phyloP scores from a whole-genome alignment of 1,284 basidiomycete species.

The Apiotrichum veenhuisii region DNA sequence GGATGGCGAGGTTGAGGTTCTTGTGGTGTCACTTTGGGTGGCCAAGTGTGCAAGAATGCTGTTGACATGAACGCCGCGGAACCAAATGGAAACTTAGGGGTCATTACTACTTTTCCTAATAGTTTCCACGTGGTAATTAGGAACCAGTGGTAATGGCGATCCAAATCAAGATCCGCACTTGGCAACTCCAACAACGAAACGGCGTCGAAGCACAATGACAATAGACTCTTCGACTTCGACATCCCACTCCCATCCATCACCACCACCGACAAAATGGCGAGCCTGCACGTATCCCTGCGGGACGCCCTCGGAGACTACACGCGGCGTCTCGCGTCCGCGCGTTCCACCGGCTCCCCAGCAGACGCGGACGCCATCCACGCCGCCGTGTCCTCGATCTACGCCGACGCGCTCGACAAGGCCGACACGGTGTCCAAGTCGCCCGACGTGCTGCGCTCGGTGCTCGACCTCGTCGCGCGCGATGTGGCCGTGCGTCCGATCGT shows the following conservation, averaged over 20 bases:
- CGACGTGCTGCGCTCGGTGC: conserved; percentile 28
- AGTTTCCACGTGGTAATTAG: not conserved
- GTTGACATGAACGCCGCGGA: conserved; percentile 2
- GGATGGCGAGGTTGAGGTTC: not conserved
- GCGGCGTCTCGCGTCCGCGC: not conserved
- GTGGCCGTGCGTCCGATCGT: conserved; percentile 28
- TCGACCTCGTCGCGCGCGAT: conserved; percentile 41
- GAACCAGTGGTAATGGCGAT: not conserved
- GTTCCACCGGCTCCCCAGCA: not conserved
- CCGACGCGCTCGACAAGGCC: conserved; percentile 34
- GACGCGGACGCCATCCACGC: not conserved
- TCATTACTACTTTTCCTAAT: not conserved
- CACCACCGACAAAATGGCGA: not conserved
- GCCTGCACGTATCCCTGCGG: not conserved
- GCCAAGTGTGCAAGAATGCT: not conserved
- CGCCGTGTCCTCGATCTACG: not conserved
- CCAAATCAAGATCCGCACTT: no score
- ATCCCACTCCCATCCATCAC: not conserved
- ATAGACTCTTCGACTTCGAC: not conserved
- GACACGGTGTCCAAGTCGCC: conserved; percentile 41
- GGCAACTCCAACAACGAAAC: not conserved
- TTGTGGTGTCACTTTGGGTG: not conserved
- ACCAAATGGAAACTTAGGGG: not conserved
- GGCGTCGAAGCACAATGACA: not conserved
- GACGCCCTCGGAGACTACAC: not conserved